phyloP scores from a whole-genome alignment of 2,329 filamentous ascomycete genomes.

The Aspergillus thermomutatus region DNA sequence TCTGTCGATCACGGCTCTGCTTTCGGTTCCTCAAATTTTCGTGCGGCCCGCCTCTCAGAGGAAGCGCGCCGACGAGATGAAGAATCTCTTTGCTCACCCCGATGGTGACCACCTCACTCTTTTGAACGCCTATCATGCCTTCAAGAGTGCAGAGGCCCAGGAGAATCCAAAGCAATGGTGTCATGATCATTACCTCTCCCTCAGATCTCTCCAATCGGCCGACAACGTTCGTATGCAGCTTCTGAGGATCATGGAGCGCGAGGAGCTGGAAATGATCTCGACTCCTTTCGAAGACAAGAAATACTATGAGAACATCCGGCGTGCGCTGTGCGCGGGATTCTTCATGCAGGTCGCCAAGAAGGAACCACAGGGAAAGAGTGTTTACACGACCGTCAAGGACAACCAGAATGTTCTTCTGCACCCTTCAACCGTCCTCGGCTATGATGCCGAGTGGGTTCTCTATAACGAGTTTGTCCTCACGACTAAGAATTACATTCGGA shows the following conservation, averaged over 20 bases:
- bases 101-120: constrained; percentile 96
- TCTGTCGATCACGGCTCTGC: constrained; percentile 85
- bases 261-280: constrained; percentile 78
- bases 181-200: constrained; percentile 91
- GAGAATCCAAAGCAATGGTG: constrained; percentile 86
- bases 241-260: constrained; percentile 93
- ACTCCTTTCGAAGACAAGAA: constrained; percentile 93
- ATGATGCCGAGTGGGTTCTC: constrained; percentile 92
- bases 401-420: constrained; percentile 91
- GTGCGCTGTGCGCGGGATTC: constrained; percentile 88
- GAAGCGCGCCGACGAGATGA: constrained; percentile 96
- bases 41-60: constrained; percentile 79
- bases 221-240: constrained; percentile 92
- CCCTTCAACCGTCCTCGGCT: constrained; percentile 82
- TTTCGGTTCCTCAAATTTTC: constrained; percentile 93
- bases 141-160: constrained; percentile 71
- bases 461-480: constrained; percentile 99
- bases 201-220: constrained; percentile 82
- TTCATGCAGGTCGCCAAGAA: constrained; percentile 99
- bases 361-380: constrained; percentile 74
- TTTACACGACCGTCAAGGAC: constrained; percentile 94
- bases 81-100: constrained; percentile 83
- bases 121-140: constrained; percentile 96
- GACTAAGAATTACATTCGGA: constrained; percentile 96
- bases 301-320: constrained; percentile 96